Percentiles rank a stretch among this genome's conserved stretches.
These are phyloP conservation scores for Beta lomatogona DNA, from an alignment of 179 eudicot species.

Conservation along the genomic window DNA sequence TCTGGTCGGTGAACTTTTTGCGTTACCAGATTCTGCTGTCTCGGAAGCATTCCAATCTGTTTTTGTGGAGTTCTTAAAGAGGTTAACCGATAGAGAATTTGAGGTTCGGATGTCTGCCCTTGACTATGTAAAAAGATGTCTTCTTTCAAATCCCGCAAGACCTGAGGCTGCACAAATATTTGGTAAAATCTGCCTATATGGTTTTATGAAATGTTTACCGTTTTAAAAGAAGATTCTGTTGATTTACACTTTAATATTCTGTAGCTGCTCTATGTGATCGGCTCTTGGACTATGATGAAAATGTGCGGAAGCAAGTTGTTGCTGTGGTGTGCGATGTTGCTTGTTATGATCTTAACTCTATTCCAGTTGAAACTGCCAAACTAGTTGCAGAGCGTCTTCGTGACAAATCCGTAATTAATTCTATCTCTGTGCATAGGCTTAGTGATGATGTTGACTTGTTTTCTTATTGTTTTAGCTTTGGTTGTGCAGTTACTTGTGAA, in stretches of 20 bases:
- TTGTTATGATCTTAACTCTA: conserved; percentile 60
- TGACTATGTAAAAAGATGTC: conserved; percentile 75
- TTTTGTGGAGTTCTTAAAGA: conserved; percentile 83
- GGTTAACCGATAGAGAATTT: conserved; percentile 83
- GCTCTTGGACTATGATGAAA: conserved; percentile 96
- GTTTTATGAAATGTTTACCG: conserved; percentile 8
- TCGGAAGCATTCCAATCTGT: conserved; percentile 74
- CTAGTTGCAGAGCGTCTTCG: conserved; percentile 93
- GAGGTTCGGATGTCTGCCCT: conserved; percentile 91
- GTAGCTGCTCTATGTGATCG: conserved; percentile 90
- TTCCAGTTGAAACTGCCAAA: conserved; percentile 73
- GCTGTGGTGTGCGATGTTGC: conserved; percentile 85
- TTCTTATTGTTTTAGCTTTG: conserved; percentile 22
- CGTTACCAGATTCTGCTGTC: conserved; percentile 70
- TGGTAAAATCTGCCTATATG: conserved; percentile 47
- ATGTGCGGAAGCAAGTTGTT: conserved; percentile 91
- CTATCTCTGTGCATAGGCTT: conserved; percentile 13
- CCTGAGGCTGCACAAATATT: conserved; percentile 80
- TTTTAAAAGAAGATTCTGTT: neutral
- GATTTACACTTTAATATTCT: conserved; percentile 26
- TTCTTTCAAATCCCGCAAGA: conserved; percentile 72
- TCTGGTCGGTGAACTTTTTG: conserved; percentile 90
- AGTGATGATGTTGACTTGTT: conserved; percentile 4
- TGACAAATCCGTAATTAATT: conserved; percentile 77
- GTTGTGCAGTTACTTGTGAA: conserved; percentile 81